Evolutionary conservation across 2,329 filamentous ascomycete species (phyloP), one percentile per base, ranked within the genome.

Genomic region (Monilinia fructicola): DNA sequence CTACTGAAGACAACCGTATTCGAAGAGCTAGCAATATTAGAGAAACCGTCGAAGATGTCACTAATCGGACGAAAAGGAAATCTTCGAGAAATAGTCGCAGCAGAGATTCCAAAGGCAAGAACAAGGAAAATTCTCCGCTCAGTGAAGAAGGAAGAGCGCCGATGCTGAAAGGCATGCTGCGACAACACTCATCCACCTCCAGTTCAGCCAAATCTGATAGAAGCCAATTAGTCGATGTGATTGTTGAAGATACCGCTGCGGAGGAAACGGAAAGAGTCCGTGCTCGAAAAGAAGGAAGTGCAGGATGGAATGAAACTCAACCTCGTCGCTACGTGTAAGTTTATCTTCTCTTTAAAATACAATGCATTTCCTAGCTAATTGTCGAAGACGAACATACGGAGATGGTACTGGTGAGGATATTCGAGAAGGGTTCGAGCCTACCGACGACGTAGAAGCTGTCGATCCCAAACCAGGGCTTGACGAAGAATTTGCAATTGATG

Each of bases 191-290:
- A 9, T 79, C 80, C 31, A 78, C 78, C n/a, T 77, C 80, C 3
- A 79, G 77, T 68, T 82, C 81, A 9, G 76, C 74, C 11, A 82
- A 83, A 67, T 88, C 86, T 0, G 83, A 84, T 70, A 80, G 79
- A 68, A 87, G 85, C 70, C 87, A 90, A 71, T 78, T 90, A 6
- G 87, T 90, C 14, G 87, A 90, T 74, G 78, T 90, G 4, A 83
- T 90, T 0, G 85, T 90, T 11, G 87, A 90, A 77, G 86, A 90
- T 73, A 81, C 78, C 54, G 77, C 85, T 56, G 87, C 86, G 7
- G 87, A 89, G 73, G 82, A 86, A 65, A 79, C 84, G 56, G 86
- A 89, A 68, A 83, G 85, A 58, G 83, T 85, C n/a, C 81, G 86
- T 62, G 83, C 84, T 16, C 81, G 85, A 64, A 87, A 87, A 74